These are phyloP conservation scores for Sanghuangporus sanghuang DNA, from an alignment of 1,284 basidiomycete species.

Conservation along the genomic window DNA sequence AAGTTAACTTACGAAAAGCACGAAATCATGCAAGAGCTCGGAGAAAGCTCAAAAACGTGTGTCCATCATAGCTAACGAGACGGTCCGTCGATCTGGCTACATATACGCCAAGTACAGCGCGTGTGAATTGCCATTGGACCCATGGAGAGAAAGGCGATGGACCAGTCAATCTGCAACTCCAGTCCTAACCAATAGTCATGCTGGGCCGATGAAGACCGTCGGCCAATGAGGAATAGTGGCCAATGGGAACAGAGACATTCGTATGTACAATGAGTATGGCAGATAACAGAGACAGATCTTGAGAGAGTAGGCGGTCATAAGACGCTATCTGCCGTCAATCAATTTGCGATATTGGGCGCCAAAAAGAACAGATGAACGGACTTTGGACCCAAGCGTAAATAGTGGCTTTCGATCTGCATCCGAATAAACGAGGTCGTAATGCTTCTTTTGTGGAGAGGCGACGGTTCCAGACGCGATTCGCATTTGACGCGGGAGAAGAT, in stretches of 20 bases:
- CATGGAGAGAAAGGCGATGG: too few relatives aligned
- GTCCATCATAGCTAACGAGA: too few relatives aligned
- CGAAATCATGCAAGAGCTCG: neutral
- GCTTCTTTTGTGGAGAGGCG: neutral
- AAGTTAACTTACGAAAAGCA: neutral
- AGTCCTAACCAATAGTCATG: too few relatives aligned
- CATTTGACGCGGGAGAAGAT: neutral
- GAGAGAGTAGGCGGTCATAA: neutral
- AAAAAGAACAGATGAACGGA: neutral
- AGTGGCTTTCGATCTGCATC: neutral
- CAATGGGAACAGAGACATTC: neutral
- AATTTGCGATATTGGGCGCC: neutral
- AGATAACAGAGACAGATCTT: neutral
- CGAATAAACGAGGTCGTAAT: neutral
- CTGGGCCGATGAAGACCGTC: too few relatives aligned
- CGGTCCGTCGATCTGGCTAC: too few relatives aligned
- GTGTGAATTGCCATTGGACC: too few relatives aligned
- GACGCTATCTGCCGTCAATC: neutral
- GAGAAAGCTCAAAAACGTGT: neutral
- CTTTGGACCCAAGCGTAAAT: neutral
- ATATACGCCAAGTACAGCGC: too few relatives aligned
- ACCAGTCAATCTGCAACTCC: too few relatives aligned
- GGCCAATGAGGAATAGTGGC: too few relatives aligned
- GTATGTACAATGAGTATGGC: neutral
- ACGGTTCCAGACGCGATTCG: neutral